These are phyloP conservation scores for Neopestalotiopsis sp. DNA, from an alignment of 2,329 filamentous ascomycete species.

Conservation along the genomic window DNA sequence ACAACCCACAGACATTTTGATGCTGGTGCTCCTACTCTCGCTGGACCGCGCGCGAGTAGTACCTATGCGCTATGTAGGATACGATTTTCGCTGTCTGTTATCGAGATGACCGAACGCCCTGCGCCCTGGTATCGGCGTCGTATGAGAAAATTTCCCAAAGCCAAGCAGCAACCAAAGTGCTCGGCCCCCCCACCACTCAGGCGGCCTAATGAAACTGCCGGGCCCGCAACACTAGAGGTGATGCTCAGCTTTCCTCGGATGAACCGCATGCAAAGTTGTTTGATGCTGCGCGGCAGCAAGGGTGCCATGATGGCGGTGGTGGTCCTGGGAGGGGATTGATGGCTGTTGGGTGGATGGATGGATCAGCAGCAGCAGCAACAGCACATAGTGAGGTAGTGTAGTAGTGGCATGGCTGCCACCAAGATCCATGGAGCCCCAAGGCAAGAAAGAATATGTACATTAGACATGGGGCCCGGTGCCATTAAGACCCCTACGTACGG, in stretches of 20 bases:
- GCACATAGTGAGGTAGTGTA: not conserved
- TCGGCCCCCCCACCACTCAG: not conserved
- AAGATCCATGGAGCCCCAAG: not conserved
- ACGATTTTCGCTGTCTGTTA: not conserved
- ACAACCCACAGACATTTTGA: not conserved
- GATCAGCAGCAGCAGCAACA: not conserved
- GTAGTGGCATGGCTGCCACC: not conserved
- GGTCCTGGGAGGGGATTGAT: no score
- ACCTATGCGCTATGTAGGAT: not conserved
- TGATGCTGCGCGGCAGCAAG: not conserved
- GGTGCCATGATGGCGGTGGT: not conserved
- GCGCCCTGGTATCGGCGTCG: not conserved
- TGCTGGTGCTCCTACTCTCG: not conserved
- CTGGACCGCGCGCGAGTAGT: no score
- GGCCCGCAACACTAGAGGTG: not conserved
- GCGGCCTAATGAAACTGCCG: not conserved
- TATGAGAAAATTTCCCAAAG: not conserved
- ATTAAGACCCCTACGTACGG: not conserved
- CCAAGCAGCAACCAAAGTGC: not conserved
- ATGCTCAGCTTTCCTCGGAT: not conserved
- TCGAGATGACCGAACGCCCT: not conserved
- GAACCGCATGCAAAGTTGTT: not conserved
- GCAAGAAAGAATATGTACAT: not conserved
- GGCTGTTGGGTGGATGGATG: not conserved
- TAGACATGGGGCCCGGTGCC: not conserved